Evolutionary conservation across 225 moss, liverwort and hornwort species (phyloP).

Genomic region (Climacium dendroides): DNA sequence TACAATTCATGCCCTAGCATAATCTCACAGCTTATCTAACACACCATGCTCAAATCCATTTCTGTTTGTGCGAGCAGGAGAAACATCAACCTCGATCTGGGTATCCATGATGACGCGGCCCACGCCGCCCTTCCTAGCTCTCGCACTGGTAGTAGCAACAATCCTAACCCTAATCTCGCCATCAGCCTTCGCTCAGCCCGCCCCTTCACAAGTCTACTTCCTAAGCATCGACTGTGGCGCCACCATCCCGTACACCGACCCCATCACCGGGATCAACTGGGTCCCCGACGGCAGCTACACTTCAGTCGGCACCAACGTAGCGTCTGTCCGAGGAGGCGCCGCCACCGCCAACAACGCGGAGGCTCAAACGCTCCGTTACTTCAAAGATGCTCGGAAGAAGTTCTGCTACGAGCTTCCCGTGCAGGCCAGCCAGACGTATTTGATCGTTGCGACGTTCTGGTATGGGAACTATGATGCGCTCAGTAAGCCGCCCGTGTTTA

Average conservation of each 20-base stretch:
- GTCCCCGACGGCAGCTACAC: conserved; percentile 6
- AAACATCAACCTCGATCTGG: background rate
- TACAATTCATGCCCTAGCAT: background rate
- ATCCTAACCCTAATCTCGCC: background rate
- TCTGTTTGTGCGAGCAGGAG: background rate
- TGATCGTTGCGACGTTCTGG: conserved; percentile 8
- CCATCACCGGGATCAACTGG: conserved; percentile 11
- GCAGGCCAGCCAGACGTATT: background rate
- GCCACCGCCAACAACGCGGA: background rate
- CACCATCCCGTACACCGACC: conserved; percentile 1
- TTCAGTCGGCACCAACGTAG: background rate
- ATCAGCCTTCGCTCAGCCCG: background rate
- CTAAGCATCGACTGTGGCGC: conserved; percentile 71
- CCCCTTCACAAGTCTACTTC: conserved; percentile 1
- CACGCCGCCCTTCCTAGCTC: background rate
- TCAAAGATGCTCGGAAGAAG: conserved; percentile 18
- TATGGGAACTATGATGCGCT: conserved; percentile 19
- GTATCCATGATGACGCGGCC: background rate
- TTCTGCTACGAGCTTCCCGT: conserved; percentile 54
- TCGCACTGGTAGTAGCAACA: background rate
- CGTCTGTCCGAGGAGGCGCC: background rate
- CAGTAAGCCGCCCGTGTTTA: background rate
- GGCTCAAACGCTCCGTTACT: conserved; percentile 28
- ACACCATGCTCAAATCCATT: background rate
- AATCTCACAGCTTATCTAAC: background rate